These are phyloP conservation scores for Microstegium vimineum DNA, from an alignment of 176 grass and related monocot species.

Conservation along the genomic window DNA sequence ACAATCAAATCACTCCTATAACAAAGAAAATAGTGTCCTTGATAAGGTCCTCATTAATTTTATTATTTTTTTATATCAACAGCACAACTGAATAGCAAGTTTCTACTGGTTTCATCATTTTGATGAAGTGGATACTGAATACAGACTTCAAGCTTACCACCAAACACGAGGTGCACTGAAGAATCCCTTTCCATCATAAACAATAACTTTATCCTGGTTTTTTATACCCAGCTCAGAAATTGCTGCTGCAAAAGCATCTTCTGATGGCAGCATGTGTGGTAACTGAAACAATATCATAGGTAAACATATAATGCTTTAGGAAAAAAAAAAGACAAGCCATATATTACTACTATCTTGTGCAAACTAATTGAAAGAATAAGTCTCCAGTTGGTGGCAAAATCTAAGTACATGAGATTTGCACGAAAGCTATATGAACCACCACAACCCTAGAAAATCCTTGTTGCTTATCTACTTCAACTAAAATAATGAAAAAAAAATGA, in stretches of 20 bases:
- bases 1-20: neutral
- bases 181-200: constrained; percentile 89
- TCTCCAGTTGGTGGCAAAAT: neutral
- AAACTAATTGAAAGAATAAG: neutral
- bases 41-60: neutral
- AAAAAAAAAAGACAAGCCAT: neutral
- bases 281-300: constrained; percentile 41
- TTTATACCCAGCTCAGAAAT: constrained; percentile 67
- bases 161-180: constrained; percentile 87
- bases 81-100: neutral
- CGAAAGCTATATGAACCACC: neutral
- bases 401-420: neutral
- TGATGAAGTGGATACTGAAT: neutral
- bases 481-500: neutral
- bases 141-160: constrained; percentile 57
- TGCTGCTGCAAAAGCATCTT: constrained; percentile 76
- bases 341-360: neutral
- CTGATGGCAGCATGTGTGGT: constrained; percentile 84
- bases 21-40: neutral
- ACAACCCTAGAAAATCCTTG: neutral
- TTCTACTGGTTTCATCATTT: neutral
- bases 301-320: neutral
- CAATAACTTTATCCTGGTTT: constrained; percentile 68
- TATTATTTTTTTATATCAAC: neutral
- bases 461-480: neutral